A percentile compares a stretch with the other conserved stretches of the same genome.
phyloP scores from a whole-genome alignment of 164 flowering plant genomes.

The Aristolochia fimbriata region DNA sequence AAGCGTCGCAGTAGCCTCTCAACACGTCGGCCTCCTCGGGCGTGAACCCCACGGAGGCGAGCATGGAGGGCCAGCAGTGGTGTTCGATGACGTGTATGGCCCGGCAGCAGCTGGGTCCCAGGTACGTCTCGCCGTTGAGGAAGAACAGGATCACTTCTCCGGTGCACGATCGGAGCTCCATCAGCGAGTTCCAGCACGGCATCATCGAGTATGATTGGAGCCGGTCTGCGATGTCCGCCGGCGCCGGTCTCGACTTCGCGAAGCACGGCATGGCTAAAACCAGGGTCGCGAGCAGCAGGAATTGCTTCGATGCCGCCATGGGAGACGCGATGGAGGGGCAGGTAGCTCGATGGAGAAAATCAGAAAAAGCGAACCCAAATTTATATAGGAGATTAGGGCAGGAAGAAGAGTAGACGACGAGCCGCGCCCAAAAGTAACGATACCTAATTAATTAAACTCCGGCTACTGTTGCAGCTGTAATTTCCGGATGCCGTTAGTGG shows the following conservation, averaged over 20 bases:
- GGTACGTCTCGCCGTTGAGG: constrained; percentile 17
- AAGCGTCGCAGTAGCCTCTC: constrained; percentile 18
- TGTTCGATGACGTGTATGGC: constrained; percentile 12
- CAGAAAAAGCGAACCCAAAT: too few species aligned
- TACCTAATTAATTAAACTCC: too few species aligned
- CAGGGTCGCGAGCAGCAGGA: too few species aligned
- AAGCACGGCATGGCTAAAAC: too few species aligned
- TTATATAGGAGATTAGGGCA: too few species aligned
- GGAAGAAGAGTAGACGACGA: too few species aligned
- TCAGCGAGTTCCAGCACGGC: constrained; percentile 38
- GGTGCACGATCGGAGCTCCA: constrained; percentile 21
- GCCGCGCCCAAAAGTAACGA: too few species aligned
- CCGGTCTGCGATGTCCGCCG: neutral
- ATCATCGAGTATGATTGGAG: neutral
- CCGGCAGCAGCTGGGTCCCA: constrained; percentile 17
- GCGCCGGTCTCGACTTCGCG: neutral
- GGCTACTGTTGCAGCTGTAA: too few species aligned
- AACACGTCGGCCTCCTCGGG: constrained; percentile 15
- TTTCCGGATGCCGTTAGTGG: too few species aligned
- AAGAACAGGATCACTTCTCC: constrained; percentile 19
- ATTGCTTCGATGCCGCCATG: too few species aligned
- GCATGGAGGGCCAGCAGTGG: constrained; percentile 23
- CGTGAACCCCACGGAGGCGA: constrained; percentile 17
- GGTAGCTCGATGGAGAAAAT: too few species aligned
- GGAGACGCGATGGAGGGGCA: too few species aligned